phyloP scores from a whole-genome alignment of 2,329 filamentous ascomycete species.

The Botrytis tulipae region DNA sequence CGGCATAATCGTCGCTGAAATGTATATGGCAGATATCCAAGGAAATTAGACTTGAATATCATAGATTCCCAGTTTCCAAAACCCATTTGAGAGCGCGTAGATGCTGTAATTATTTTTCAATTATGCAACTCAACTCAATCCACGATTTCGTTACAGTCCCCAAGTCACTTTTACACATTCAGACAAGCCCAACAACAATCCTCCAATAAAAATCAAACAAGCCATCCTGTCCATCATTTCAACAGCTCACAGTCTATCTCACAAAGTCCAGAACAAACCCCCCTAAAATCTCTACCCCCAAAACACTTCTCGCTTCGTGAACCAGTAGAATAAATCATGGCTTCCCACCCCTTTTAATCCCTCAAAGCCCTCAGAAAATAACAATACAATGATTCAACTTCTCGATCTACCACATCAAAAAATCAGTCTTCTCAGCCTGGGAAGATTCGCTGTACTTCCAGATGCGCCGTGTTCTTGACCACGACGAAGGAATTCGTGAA shows the following conservation, averaged over 20 bases:
- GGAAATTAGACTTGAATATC: background rate
- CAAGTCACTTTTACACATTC: background rate
- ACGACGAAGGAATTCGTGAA: no score
- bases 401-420: background rate
- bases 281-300: no score
- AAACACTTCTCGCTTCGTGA: background rate
- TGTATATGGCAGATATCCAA: background rate
- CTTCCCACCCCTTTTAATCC: background rate
- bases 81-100: no score
- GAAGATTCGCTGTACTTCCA: background rate
- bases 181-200: background rate
- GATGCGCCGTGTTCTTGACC: background rate
- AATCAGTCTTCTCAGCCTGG: no score
- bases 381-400: no score
- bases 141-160: background rate
- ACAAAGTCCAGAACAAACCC: background rate
- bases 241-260: background rate
- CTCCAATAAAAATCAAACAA: background rate
- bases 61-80: no score
- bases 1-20: no score
- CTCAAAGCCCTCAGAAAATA: background rate
- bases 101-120: background rate
- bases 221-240: background rate
- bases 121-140: background rate
- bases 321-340: background rate